Conservation (phyloP, 352 stramenopile species). For the Phytophthora citricola region DNA sequence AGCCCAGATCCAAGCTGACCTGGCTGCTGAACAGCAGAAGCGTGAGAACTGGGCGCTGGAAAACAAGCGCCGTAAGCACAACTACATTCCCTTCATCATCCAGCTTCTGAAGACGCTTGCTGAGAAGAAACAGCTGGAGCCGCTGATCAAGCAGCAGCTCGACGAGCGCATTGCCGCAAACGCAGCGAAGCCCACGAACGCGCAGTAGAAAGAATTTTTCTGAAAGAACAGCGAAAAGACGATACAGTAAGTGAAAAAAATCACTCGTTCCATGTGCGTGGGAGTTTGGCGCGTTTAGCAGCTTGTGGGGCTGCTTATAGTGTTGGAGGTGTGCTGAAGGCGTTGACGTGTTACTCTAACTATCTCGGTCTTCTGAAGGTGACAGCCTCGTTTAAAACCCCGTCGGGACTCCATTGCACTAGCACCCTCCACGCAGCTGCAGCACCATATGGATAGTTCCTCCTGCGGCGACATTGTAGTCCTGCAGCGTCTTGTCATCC, state of each 20-base stretch:
- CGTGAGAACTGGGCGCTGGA: slow-evolving; percentile 88
- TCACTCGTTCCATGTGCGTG: slow-evolving; percentile 6
- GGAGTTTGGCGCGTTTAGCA: slow-evolving; percentile 16
- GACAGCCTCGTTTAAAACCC: slow-evolving; percentile 10
- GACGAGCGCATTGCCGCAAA: slow-evolving; percentile 33
- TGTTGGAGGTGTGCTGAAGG: slow-evolving; percentile 2
- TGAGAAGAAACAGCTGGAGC: slow-evolving; percentile 86
- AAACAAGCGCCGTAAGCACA: slow-evolving; percentile 95
- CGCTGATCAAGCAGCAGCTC: slow-evolving; percentile 77
- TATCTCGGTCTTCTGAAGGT: slow-evolving; percentile 3
- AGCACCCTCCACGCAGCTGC: slow-evolving; percentile 94
- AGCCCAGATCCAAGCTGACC: slow-evolving; percentile 56
- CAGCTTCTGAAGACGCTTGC: slow-evolving; percentile 94
- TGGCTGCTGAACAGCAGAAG: slow-evolving; percentile 72
- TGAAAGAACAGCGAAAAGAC: slow-evolving; percentile 10
- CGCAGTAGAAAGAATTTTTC: slow-evolving; percentile 21
- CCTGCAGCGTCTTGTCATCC: slow-evolving; percentile 96
- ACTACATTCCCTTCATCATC: slow-evolving; percentile 97
- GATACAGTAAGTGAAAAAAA: background rate
- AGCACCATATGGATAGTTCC: slow-evolving; percentile 99
- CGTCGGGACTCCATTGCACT: slow-evolving; percentile 16
- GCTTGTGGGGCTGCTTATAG: slow-evolving; percentile 21
- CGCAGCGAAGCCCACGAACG: slow-evolving; percentile 22
- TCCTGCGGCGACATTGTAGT: slow-evolving; percentile 97
- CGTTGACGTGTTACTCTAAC: slow-evolving; percentile 36